Evolutionary conservation across 208 protist species (phyloP).

Genomic region (Leishmania turanica): DNA sequence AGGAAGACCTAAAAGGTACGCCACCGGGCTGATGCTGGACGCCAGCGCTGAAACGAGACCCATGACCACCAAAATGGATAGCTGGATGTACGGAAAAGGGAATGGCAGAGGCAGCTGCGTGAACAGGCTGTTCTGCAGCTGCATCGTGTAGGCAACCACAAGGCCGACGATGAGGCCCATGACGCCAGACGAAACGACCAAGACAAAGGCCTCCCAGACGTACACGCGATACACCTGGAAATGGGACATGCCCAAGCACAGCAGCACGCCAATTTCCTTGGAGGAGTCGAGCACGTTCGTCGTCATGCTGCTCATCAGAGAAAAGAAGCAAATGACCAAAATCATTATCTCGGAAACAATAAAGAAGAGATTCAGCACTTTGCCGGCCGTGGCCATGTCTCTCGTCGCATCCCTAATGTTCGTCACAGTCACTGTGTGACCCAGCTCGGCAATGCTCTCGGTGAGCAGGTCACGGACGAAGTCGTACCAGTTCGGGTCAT

Average conservation of each 20-base stretch:
- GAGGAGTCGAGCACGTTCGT: conserved; percentile 92
- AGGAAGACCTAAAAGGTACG: conserved; percentile 46
- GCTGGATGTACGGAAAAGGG: conserved; percentile 84
- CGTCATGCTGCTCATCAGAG: conserved; percentile 92
- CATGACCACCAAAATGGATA: conserved; percentile 54
- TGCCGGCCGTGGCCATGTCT: conserved; percentile 42
- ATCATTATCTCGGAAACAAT: conserved; percentile 87
- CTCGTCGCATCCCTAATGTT: conserved; percentile 28
- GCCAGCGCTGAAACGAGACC: conserved; percentile 52
- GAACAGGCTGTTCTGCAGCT: conserved; percentile 90
- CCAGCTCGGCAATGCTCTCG: neutral
- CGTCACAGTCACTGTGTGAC: conserved; percentile 5
- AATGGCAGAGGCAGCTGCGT: conserved; percentile 92
- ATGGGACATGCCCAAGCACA: conserved; percentile 88
- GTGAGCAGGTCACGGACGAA: conserved; percentile 11
- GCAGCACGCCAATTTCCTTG: conserved; percentile 96
- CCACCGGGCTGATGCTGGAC: conserved; percentile 62
- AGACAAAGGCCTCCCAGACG: conserved; percentile 95
- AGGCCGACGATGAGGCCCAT: conserved; percentile 92
- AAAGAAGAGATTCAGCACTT: conserved; percentile 93
- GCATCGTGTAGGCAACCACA: conserved; percentile 90
- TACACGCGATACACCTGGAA: conserved; percentile 90
- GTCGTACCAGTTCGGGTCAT: neutral
- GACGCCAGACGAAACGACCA: conserved; percentile 90
- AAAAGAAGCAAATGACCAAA: conserved; percentile 95